Percentiles rank a stretch among this genome's conserved stretches.
phyloP scores from a whole-genome alignment of 495 filamentous ascomycete genomes.

The Lophiotrema nucula region DNA sequence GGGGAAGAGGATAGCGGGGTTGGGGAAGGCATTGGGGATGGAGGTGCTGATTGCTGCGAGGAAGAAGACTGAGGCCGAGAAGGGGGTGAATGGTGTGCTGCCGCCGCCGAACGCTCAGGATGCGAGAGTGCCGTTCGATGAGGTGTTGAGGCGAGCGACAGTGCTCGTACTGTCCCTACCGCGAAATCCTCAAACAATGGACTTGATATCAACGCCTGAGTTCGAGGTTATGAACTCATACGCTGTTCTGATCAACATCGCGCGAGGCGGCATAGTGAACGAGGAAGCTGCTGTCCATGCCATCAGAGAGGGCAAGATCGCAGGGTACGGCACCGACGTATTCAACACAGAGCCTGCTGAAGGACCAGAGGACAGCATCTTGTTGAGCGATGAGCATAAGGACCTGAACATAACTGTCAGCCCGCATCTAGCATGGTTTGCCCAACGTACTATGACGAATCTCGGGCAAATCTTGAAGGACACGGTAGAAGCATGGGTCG shows the following conservation, averaged over 20 bases:
- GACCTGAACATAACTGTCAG: conserved; percentile 36
- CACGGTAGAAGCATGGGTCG: conserved; percentile 25
- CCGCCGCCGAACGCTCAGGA: conserved; percentile 6
- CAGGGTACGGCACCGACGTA: conserved; percentile 56
- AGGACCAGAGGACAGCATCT: conserved; percentile 29
- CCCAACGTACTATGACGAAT: conserved; percentile 31
- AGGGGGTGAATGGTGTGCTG: conserved; percentile 8
- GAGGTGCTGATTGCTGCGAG: conserved; percentile 52
- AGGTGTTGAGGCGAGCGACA: conserved; percentile 47
- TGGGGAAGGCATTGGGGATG: conserved; percentile 49
- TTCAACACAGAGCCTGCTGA: conserved; percentile 53
- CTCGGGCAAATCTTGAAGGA: conserved; percentile 20
- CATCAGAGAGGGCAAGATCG: conserved; percentile 47
- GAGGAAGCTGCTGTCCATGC: conserved; percentile 52
- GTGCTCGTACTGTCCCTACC: conserved; percentile 53
- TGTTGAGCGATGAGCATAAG: conserved; percentile 30
- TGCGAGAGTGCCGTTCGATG: conserved; percentile 49
- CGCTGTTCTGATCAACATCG: conserved; percentile 55
- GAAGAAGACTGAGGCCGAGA: conserved; percentile 38
- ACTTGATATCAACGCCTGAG: conserved; percentile 50
- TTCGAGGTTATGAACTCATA: conserved; percentile 50
- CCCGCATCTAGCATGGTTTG: conserved; percentile 40
- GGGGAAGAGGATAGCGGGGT: conserved; percentile 29
- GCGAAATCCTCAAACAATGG: conserved; percentile 43
- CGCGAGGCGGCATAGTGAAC: conserved; percentile 58